phyloP scores from a whole-genome alignment of 768 basidiomycete genomes.

The Coprinopsis marcescibilis region DNA sequence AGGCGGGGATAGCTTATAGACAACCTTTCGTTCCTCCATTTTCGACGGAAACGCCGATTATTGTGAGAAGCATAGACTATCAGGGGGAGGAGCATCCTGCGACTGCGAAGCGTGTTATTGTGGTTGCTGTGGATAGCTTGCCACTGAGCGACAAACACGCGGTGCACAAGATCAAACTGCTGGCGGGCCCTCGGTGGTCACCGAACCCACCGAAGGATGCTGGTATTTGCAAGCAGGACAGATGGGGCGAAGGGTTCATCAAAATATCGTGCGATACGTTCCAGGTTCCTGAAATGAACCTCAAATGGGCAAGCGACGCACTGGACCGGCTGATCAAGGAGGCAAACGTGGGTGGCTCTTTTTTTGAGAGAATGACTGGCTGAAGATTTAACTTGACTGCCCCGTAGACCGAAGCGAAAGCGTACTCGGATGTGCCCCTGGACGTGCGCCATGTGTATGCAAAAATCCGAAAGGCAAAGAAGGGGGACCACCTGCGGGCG shows the following conservation, averaged over 20 bases:
- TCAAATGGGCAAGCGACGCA: conserved; percentile 90
- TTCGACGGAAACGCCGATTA: conserved; percentile 43
- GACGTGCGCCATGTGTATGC: conserved; percentile 78
- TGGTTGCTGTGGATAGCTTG: conserved; percentile 69
- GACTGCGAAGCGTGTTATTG: conserved; percentile 62
- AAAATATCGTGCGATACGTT: conserved; percentile 91
- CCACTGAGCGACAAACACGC: conserved; percentile 61
- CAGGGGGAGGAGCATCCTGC: conserved; percentile 73
- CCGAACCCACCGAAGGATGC: conserved; percentile 65
- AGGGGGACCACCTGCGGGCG: conserved; percentile 62
- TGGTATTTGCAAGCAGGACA: conserved; percentile 46
- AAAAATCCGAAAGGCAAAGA: conserved; percentile 64
- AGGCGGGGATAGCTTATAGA: conserved; percentile 57
- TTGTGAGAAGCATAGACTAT: conserved; percentile 72
- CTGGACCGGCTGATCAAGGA: conserved; percentile 72
- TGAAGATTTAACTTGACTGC: conserved; percentile 6
- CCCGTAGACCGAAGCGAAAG: conserved; percentile 34
- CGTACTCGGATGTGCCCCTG: conserved; percentile 64
- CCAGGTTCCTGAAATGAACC: conserved; percentile 75
- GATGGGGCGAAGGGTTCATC: conserved; percentile 70
- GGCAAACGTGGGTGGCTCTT: conserved; percentile 66
- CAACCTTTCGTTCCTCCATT: conserved; percentile 73
- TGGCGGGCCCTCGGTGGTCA: conserved; percentile 88
- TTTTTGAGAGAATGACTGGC: conserved; percentile 7
- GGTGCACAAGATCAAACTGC: conserved; percentile 77